Conservation (phyloP, 495 filamentous ascomycete species). For the Jackrogersella multiformis region DNA sequence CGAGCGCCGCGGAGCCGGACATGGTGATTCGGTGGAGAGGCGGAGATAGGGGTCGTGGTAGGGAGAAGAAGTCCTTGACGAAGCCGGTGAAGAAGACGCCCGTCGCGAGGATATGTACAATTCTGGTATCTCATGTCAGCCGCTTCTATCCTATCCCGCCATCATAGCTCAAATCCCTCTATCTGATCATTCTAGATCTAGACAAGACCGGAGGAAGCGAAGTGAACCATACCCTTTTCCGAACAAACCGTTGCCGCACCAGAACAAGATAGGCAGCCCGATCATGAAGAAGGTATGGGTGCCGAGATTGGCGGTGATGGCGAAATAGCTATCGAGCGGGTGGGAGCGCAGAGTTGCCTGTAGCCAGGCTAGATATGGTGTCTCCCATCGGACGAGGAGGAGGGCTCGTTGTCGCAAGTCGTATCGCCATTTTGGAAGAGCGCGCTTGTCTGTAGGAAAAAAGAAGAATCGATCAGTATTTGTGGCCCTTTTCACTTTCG, state of each 20-base stretch:
- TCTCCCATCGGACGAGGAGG: slow-evolving; percentile 92
- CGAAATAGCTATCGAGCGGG: slow-evolving; percentile 92
- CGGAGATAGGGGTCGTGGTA: slow-evolving; percentile 93
- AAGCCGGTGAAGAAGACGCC: slow-evolving; percentile 96
- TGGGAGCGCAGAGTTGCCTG: slow-evolving; percentile 82
- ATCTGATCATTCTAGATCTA: background rate
- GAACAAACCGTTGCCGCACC: slow-evolving; percentile 84
- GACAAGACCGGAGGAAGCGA: background rate
- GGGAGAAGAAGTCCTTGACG: slow-evolving; percentile 91
- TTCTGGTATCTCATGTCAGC: slow-evolving; percentile 57
- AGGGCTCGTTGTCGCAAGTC: slow-evolving; percentile 80
- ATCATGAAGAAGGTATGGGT: slow-evolving; percentile 99
- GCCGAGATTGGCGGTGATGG: slow-evolving; percentile 93
- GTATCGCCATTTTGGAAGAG: slow-evolving; percentile 90
- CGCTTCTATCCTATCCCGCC: background rate
- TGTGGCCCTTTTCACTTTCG: background rate
- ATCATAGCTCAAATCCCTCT: background rate
- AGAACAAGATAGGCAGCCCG: slow-evolving; percentile 90
- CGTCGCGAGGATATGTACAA: slow-evolving; percentile 85
- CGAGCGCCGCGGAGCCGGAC: slow-evolving; percentile 92
- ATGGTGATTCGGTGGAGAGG: slow-evolving; percentile 94
- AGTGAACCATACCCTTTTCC: slow-evolving; percentile 76
- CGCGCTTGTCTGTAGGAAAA: slow-evolving; percentile 73
- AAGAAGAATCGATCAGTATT: slow-evolving; percentile 16
- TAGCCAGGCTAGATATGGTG: slow-evolving; percentile 86